These are phyloP conservation scores for Miscanthus sacchariflorus DNA, from an alignment of 202 grass and related monocot genomes.

Conservation along the genomic window DNA sequence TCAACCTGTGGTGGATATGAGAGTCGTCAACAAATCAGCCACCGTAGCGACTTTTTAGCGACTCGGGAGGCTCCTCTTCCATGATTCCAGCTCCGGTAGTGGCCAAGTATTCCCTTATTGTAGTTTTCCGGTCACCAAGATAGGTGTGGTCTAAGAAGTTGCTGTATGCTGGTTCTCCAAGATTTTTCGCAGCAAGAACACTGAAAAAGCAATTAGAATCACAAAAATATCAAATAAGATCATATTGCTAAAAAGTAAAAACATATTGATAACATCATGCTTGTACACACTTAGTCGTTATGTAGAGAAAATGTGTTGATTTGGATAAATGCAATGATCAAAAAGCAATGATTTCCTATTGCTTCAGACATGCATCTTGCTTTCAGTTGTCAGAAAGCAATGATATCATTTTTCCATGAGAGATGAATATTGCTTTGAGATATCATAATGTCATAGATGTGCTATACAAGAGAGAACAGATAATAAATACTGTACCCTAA, in stretches of 20 bases:
- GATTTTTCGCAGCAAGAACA: slow-evolving; percentile 87
- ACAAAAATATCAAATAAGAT: not conserved
- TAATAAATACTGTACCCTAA: not conserved
- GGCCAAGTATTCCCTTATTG: slow-evolving; percentile 65
- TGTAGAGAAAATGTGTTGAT: not conserved
- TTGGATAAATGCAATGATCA: slow-evolving; percentile 29
- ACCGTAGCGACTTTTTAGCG: slow-evolving; percentile 77
- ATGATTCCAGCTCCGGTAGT: slow-evolving; percentile 77
- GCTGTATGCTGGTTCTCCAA: slow-evolving; percentile 71
- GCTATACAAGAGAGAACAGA: not conserved
- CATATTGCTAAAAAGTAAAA: not conserved
- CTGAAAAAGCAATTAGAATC: slow-evolving; percentile 56
- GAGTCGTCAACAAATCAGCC: slow-evolving; percentile 46
- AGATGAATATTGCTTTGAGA: slow-evolving; percentile 37
- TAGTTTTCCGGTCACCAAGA: slow-evolving; percentile 79
- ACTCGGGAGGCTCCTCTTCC: slow-evolving; percentile 89
- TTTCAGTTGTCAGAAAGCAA: slow-evolving; percentile 33
- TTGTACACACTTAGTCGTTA: slow-evolving; percentile 20
- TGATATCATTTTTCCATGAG: slow-evolving; percentile 22
- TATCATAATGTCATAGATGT: not conserved
- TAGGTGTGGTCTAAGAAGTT: slow-evolving; percentile 94
- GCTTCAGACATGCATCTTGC: slow-evolving; percentile 39
- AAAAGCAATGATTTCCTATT: slow-evolving; percentile 10
- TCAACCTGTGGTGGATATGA: slow-evolving; percentile 15
- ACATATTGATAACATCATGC: not conserved